Evolutionary conservation across 1,284 basidiomycete species (phyloP), one percentile per base, ranked within the genome.

Genomic region (Trichosporon asahii): DNA sequence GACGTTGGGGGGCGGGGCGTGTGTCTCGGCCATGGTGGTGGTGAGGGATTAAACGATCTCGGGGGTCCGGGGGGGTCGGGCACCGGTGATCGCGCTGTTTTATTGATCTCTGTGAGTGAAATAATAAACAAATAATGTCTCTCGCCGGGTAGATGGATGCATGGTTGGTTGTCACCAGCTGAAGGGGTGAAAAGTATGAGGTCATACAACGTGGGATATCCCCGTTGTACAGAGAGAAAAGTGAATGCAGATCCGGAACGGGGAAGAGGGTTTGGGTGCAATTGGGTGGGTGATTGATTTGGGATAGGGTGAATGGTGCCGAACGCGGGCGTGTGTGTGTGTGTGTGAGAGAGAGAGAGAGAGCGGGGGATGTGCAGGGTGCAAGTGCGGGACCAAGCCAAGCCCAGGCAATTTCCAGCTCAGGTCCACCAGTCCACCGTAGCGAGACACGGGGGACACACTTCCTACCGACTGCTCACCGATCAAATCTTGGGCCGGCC

Each of bases 121-220:
- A 23, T 18, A 21, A 18, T 23, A 53, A 53, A 53, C 21, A 53
- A 53, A 53, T 25, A 18, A 46, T 7, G 9, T 53, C 21, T 8
- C 21, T 53, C 49, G 49, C 23, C 23, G 49, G 49, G 8, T 9
- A 21, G 9, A 53, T 53, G 49, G 49, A 25, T 53, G 21, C 21
- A 53, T 53, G 23, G 49, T 53, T 21, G 49, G n/a, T 23, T 53
- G 49, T 21, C 49, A 37, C 35, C 35, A 12, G 31, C 7, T 37
- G n/a, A 23, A 25, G 49, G 8, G 35, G 14, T 37, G 49, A 53
- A 21, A 53, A 61, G 21, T 29, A 61, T 61, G 57, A 61, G 27
- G 57, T 18, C 31, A 61, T 61, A 61, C 27, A 61, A 61, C 57
- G 57, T 61, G 57, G 57, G 15, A 18, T n/a, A n/a, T 40, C 37